Evolutionary conservation across 352 stramenopile species (phyloP), one percentile per base, ranked within the genome.

Genomic region (Pythium brassicae): DNA sequence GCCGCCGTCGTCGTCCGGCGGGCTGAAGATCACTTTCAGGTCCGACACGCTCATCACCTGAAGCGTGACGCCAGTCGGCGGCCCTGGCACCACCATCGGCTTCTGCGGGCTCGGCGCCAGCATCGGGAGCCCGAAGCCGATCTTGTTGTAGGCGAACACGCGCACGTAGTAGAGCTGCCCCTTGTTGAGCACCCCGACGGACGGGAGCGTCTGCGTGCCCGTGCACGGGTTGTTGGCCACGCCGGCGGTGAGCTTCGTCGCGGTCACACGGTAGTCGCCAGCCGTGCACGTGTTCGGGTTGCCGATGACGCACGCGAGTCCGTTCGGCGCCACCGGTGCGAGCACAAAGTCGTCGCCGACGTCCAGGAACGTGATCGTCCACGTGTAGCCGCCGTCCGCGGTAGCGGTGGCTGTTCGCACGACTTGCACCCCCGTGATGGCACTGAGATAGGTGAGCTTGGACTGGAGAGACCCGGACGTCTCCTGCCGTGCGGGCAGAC

Each of bases 141-240:
- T 59, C 35, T 84, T 76, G 75, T 98, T 99, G 71, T 98, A 98
- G 9, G 95, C 91, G 35, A 91, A 96, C 22, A 98, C 92, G 8
- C 94, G 89, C 22, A 91, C 89, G 61, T 97, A 94, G 70, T 98
- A 98, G n/a, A 89, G 65, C 51, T 96, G 72, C 0, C 95, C 95
- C 53, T 97, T 86, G 51, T 87, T 85, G 8, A 98, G 72, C 11
- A 74, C 80, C 8, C 71, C 76, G 2, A 61, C 60, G 0, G 63
- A 61, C 3, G 83, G 94, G 23, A 98, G 75, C 5, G 97, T 68
- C 34, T 94, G 75, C 11, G 68, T 78, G 14, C 92, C 91, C 10
- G 67, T 86, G 63, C 94, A 98, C 14, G 61, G 44, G 0, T 69
- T 55, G 54, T 94, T 95, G 22, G 64, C 82, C 8, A 88, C 64